These are phyloP conservation scores for Hypoxylon crocopeplum DNA, from an alignment of 495 filamentous ascomycete genomes.

Conservation along the genomic window DNA sequence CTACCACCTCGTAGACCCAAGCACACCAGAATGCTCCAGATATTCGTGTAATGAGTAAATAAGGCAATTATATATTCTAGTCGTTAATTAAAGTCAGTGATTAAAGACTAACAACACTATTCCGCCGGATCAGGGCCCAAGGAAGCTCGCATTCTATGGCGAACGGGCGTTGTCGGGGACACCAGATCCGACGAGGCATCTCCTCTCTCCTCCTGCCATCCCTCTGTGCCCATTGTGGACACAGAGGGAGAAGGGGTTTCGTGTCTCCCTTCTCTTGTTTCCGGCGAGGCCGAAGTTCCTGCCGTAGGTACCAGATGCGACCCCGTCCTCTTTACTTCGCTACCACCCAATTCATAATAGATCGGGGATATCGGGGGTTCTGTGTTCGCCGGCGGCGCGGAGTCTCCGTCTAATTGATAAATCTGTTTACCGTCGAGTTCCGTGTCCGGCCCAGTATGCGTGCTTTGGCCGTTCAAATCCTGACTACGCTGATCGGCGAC, in stretches of 20 bases:
- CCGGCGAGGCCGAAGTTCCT: background rate
- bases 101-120: too few species aligned
- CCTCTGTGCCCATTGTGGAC: slow-evolving; percentile 19
- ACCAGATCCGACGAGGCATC: slow-evolving; percentile 15
- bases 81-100: too few species aligned
- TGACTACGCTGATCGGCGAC: background rate
- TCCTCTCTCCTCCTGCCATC: slow-evolving; percentile 21
- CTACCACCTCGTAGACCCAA: too few species aligned
- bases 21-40: too few species aligned
- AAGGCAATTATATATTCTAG: too few species aligned
- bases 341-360: slow-evolving; percentile 17
- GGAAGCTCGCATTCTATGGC: background rate
- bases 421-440: slow-evolving; percentile 26
- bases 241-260: slow-evolving; percentile 25
- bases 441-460: too few species aligned
- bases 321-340: slow-evolving; percentile 14
- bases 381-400: background rate
- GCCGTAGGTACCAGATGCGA: background rate
- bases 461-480: slow-evolving; percentile 35
- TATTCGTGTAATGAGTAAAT: too few species aligned
- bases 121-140: background rate
- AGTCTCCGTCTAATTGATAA: background rate
- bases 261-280: too few species aligned
- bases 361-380: background rate
- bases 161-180: slow-evolving; percentile 21